Percentiles rank a stretch among this genome's conserved stretches.
Evolutionary conservation across 441 rosid genomes (phyloP).

Genomic region (Gossypium laxum): DNA sequence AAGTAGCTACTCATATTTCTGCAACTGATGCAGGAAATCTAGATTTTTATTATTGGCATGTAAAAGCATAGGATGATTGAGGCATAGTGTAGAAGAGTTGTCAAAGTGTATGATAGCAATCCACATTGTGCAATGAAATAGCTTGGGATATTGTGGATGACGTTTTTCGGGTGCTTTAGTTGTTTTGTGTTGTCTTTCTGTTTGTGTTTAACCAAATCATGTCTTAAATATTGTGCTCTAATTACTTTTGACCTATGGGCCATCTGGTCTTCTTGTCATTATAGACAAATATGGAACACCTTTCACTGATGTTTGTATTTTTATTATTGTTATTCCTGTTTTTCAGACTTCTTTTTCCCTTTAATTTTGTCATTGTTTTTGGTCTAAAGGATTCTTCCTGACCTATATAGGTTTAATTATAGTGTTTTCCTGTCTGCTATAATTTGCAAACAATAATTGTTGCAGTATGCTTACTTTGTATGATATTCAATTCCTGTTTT

Average conservation of each 20-base stretch:
- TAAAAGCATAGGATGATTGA: background rate
- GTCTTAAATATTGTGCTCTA: background rate
- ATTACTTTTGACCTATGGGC: background rate
- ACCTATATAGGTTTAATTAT: background rate
- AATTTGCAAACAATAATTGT: background rate
- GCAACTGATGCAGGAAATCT: background rate
- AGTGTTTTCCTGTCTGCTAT: background rate
- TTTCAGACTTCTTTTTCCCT: background rate
- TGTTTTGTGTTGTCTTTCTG: background rate
- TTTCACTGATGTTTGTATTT: background rate
- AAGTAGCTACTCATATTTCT: background rate
- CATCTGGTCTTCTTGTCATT: background rate
- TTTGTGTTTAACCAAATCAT: background rate
- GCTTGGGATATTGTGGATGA: background rate
- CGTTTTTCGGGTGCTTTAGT: background rate
- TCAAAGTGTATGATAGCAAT: slow-evolving; percentile 10
- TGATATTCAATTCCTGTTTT: background rate
- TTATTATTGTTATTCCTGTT: background rate
- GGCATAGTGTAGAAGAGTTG: background rate
- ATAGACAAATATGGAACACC: background rate
- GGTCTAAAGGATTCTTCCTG: background rate
- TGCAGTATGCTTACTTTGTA: background rate
- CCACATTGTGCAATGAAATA: background rate
- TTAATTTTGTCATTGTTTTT: background rate
- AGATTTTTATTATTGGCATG: background rate